Percentiles rank a stretch among this genome's conserved stretches.
Conservation (phyloP, 2,329 filamentous ascomycete genomes). For the Colletotrichum incanum region DNA sequence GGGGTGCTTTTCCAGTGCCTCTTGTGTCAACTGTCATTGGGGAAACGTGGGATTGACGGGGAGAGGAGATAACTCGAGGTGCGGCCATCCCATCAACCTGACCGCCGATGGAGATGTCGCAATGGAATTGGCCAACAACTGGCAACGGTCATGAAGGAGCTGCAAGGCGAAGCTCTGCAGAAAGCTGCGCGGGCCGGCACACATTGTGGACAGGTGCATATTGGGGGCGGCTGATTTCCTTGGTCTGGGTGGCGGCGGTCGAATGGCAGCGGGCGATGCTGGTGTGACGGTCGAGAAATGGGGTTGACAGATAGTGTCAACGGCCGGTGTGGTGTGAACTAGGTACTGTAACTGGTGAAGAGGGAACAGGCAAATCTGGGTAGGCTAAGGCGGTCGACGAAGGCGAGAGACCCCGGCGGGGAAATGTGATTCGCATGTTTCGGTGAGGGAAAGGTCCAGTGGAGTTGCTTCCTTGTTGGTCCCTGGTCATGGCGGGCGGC, state of each 20-base stretch:
- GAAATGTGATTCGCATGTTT: slow-evolving; percentile 28
- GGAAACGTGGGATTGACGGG: slow-evolving; percentile 19
- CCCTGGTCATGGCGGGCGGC: slow-evolving; percentile 47
- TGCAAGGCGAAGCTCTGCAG: slow-evolving; percentile 30
- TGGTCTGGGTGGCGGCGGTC: slow-evolving; percentile 21
- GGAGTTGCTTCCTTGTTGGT: slow-evolving; percentile 17
- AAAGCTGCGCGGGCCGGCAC: slow-evolving; percentile 27
- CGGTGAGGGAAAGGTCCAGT: slow-evolving; percentile 31
- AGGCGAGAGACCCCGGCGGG: slow-evolving; percentile 21
- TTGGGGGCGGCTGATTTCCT: slow-evolving; percentile 32
- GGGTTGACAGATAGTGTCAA: slow-evolving; percentile 33
- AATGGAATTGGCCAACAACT: slow-evolving; percentile 36
- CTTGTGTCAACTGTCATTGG: slow-evolving; percentile 7
- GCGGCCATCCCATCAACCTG: slow-evolving; percentile 5
- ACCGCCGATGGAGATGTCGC: slow-evolving; percentile 25
- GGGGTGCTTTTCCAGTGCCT: not conserved
- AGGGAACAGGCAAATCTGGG: not conserved
- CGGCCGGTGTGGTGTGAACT: not conserved
- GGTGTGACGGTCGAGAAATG: slow-evolving; percentile 32
- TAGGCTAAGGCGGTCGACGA: slow-evolving; percentile 2
- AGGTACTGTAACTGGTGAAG: slow-evolving; percentile 2
- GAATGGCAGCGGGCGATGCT: slow-evolving; percentile 31
- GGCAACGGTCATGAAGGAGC: slow-evolving; percentile 14
- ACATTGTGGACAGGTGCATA: slow-evolving; percentile 28
- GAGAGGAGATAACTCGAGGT: slow-evolving; percentile 4